phyloP scores from a whole-genome alignment of 2,329 filamentous ascomycete genomes.

The Colletotrichum orchidophilum region DNA sequence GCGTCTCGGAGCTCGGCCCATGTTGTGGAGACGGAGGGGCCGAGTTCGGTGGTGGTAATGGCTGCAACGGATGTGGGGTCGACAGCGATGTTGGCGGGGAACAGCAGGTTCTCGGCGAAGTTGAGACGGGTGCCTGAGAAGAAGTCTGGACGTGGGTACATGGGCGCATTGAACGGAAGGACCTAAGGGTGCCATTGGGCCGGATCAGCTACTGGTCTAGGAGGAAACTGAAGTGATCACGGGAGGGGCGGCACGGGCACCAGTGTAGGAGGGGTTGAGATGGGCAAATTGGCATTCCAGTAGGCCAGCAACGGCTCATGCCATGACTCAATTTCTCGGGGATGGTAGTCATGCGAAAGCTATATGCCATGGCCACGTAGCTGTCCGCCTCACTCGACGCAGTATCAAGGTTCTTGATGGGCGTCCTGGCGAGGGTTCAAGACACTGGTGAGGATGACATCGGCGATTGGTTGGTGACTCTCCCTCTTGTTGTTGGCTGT shows the following conservation, averaged over 20 bases:
- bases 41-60: constrained; percentile 81
- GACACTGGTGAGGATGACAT: constrained; percentile 27
- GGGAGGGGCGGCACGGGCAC: not conserved
- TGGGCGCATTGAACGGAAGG: constrained; percentile 70
- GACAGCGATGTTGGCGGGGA: constrained; percentile 67
- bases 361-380: not conserved
- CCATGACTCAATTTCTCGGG: constrained; percentile 21
- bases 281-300: constrained; percentile 3
- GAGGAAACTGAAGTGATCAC: not conserved
- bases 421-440: constrained; percentile 29
- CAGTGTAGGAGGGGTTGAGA: not conserved
- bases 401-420: constrained; percentile 15
- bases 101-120: constrained; percentile 95
- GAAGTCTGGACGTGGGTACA: constrained; percentile 90
- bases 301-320: not conserved
- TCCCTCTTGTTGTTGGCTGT: not conserved
- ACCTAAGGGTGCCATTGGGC: constrained; percentile 58
- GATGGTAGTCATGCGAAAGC: constrained; percentile 14
- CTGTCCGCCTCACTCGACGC: constrained; percentile 1
- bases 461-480: constrained; percentile 9
- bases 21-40: constrained; percentile 65
- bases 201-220: constrained; percentile 18
- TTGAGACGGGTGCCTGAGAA: constrained; percentile 84
- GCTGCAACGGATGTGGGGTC: constrained; percentile 73
- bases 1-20: constrained; percentile 85